Evolutionary conservation across 106 monocot genomes (phyloP).

Genomic region (Dendrobium chrysotoxum): DNA sequence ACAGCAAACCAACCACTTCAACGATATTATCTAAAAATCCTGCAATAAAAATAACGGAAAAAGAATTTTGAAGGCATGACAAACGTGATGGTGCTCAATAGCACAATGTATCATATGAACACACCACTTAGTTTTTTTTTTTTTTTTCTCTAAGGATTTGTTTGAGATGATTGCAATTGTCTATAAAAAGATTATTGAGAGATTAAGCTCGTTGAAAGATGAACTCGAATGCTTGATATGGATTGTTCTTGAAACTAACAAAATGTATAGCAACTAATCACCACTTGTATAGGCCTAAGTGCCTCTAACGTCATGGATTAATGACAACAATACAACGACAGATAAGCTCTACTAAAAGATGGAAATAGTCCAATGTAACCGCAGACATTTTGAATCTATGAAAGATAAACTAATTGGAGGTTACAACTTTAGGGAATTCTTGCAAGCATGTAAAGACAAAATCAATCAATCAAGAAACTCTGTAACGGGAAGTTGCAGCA

Average conservation of each 20-base stretch:
- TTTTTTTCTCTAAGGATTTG: no score
- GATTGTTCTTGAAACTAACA: no score
- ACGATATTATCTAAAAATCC: not conserved
- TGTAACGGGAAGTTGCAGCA: not conserved
- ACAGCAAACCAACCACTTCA: not conserved
- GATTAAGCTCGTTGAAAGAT: no score
- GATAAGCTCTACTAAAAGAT: not conserved
- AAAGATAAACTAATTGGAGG: not conserved
- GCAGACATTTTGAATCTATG: not conserved
- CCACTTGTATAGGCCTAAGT: not conserved
- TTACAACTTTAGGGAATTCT: not conserved
- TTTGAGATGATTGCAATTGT: no score
- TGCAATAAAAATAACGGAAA: no score
- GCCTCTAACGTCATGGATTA: not conserved
- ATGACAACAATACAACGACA: not conserved
- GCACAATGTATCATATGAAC: no score
- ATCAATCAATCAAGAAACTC: not conserved
- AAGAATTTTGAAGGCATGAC: no score
- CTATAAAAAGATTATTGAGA: no score
- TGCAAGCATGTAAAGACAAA: not conserved
- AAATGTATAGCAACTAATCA: no score
- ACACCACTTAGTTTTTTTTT: no score
- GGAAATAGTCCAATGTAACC: not conserved
- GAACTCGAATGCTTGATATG: no score
- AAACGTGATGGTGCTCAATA: no score